Conservation (phyloP, 2,329 filamentous ascomycete genomes). For the Didymellaceae sp. region DNA sequence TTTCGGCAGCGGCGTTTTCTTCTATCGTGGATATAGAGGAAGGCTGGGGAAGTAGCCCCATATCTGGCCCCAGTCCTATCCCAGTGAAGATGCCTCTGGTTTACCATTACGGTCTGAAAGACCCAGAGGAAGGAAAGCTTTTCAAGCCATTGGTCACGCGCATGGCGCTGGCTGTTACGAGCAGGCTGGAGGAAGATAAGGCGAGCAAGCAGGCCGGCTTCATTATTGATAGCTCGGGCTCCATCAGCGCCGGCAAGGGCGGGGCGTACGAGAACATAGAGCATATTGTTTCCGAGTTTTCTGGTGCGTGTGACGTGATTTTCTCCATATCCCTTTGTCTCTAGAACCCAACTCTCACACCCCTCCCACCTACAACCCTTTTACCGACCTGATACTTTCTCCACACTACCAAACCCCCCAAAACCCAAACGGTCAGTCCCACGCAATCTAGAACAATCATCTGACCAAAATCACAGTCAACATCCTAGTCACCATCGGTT, state of each 20-base stretch:
- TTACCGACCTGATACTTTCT: too few species aligned
- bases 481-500: conserved; percentile 81
- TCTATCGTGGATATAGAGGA: conserved; percentile 87
- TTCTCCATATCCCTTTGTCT: not conserved
- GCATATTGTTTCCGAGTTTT: conserved; percentile 76
- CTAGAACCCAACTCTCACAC: too few species aligned
- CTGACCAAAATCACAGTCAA: conserved; percentile 64
- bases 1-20: conserved; percentile 86
- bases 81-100: conserved; percentile 92
- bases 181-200: conserved; percentile 76
- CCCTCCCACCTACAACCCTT: not conserved
- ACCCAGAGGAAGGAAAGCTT: conserved; percentile 70
- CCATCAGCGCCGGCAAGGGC: conserved; percentile 68
- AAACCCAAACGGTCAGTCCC: not conserved
- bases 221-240: conserved; percentile 82
- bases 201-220: conserved; percentile 76
- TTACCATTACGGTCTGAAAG: conserved; percentile 82
- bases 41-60: conserved; percentile 88
- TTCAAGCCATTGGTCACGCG: conserved; percentile 78
- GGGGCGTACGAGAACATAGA: conserved; percentile 77
- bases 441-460: too few species aligned
- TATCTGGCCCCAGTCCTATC: conserved; percentile 84
- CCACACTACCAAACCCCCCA: not conserved
- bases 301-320: conserved; percentile 56
- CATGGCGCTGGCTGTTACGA: conserved; percentile 79